These are phyloP conservation scores for Talaromyces sp. DNA, from an alignment of 2,329 filamentous ascomycete genomes.

Conservation along the genomic window DNA sequence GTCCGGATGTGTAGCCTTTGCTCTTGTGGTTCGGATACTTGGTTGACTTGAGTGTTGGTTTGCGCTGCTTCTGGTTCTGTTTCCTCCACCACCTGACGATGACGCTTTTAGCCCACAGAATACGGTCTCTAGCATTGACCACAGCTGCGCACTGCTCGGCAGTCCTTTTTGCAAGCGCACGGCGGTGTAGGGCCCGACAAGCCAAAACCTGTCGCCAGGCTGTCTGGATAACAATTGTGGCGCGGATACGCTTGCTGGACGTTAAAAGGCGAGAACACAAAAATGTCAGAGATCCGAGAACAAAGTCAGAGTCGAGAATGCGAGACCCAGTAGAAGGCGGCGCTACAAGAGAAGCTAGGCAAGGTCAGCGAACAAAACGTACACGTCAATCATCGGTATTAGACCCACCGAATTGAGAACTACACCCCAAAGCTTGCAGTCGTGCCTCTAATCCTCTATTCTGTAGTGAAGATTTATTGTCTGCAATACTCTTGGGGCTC, in stretches of 20 bases:
- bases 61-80: slow-evolving; percentile 15
- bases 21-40: not conserved
- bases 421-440: slow-evolving; percentile 36
- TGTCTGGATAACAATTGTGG: slow-evolving; percentile 49
- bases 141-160: slow-evolving; percentile 41
- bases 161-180: slow-evolving; percentile 19
- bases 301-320: slow-evolving; percentile 52
- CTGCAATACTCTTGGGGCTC: not conserved
- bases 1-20: not conserved
- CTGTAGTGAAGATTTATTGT: not conserved
- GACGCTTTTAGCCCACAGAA: slow-evolving; percentile 34
- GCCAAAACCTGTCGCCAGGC: slow-evolving; percentile 39
- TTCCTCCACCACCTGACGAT: slow-evolving; percentile 32
- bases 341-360: slow-evolving; percentile 41
- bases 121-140: slow-evolving; percentile 37
- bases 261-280: slow-evolving; percentile 55
- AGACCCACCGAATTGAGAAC: slow-evolving; percentile 36
- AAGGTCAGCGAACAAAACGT: not conserved
- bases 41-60: not conserved
- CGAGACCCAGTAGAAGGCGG: slow-evolving; percentile 23
- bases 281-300: slow-evolving; percentile 53
- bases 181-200: slow-evolving; percentile 16
- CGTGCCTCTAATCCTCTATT: slow-evolving; percentile 24
- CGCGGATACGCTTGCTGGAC: slow-evolving; percentile 44
- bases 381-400: not conserved